Percentiles rank a stretch among this genome's conserved stretches.
These are phyloP conservation scores for Eustoma russellianum DNA, from an alignment of 257 asterid genomes.

Conservation along the genomic window DNA sequence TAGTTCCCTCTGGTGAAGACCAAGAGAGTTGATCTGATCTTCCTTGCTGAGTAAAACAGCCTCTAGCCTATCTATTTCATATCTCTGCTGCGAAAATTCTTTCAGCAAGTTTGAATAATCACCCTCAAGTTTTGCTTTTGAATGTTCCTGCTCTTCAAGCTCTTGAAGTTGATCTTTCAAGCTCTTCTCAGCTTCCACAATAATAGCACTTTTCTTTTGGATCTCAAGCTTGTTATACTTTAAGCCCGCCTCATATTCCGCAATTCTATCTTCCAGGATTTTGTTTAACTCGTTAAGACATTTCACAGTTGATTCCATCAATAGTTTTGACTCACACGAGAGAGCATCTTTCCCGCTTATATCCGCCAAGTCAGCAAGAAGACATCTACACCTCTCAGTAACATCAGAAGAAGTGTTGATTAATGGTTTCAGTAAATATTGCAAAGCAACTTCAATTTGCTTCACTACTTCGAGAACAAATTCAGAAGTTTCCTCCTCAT, in stretches of 20 bases:
- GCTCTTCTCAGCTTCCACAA: slow-evolving; percentile 28
- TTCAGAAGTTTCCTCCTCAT: slow-evolving; percentile 20
- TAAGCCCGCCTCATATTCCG: slow-evolving; percentile 25
- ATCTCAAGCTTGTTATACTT: slow-evolving; percentile 32
- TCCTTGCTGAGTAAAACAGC: slow-evolving; percentile 28
- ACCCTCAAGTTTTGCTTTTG: slow-evolving; percentile 33
- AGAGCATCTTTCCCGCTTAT: slow-evolving; percentile 13
- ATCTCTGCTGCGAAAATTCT: slow-evolving; percentile 31
- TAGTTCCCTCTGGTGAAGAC: slow-evolving; percentile 22
- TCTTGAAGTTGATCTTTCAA: slow-evolving; percentile 26
- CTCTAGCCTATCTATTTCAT: slow-evolving; percentile 22
- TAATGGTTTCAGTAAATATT: slow-evolving; percentile 42
- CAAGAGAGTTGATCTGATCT: slow-evolving; percentile 17
- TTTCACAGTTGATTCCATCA: slow-evolving; percentile 18
- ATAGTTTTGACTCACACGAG: slow-evolving; percentile 8
- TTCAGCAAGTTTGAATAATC: slow-evolving; percentile 21
- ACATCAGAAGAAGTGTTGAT: slow-evolving; percentile 9
- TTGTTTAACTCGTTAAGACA: slow-evolving; percentile 50
- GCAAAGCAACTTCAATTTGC: slow-evolving; percentile 37
- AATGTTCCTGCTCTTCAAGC: slow-evolving; percentile 34
- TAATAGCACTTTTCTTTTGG: slow-evolving; percentile 18
- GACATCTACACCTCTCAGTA: slow-evolving; percentile 14
- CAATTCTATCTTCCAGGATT: slow-evolving; percentile 43
- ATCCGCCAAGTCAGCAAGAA: slow-evolving; percentile 19
- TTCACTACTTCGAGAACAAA: slow-evolving; percentile 24